Evolutionary conservation across 192 early-diverging fungal genomes (phyloP), one percentile per base, ranked within the genome.

Genomic region (Cetraspora pellucida): DNA sequence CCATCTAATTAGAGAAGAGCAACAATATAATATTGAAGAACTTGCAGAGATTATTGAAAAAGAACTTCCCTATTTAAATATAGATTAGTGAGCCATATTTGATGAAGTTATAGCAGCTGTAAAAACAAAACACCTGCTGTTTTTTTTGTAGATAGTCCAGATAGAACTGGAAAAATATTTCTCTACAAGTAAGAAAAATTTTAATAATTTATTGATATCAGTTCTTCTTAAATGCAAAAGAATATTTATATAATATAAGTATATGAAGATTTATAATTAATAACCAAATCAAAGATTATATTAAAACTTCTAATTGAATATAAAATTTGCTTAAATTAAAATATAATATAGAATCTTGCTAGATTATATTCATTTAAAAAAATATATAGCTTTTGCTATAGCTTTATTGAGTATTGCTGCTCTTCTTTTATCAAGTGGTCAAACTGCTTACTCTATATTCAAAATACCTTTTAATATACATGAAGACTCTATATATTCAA

Each of bases 391-490:
- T 4, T 19, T 81, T 71, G 79, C 77, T 30, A 73, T 80, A 23
- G 79, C 83, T 49, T 64, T 68, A 2, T 80, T 63, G n/a, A 77
- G 84, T 0, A 82, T 77, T 43, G 78, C 84, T 5, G 78, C 81
- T 14, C 47, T 81, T 37, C 66, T 82, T 0, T 63, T 85, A 14
- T 11, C 44, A 52, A 77, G 75, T 27, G 79, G 79, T 1, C 10
- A 66, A 50, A 85, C 83, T 0, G 81, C 81, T 7, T 79, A 85
- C 45, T 79, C 79, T 0, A 11, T n/a, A 13, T 85, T 85, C 55
- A 77, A 77, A 60, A 76, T 81, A 0, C 83, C 79, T 9, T 11
- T 85, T 30, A 23, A 58, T 11, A n/a, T 79, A 9, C 4, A 77
- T 31, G 78, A 80, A 54, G 64, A 55, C 14, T 75, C 73, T 21